Conservation (phyloP, 148 eudicot species). For the Rhododendron ferrugineum region DNA sequence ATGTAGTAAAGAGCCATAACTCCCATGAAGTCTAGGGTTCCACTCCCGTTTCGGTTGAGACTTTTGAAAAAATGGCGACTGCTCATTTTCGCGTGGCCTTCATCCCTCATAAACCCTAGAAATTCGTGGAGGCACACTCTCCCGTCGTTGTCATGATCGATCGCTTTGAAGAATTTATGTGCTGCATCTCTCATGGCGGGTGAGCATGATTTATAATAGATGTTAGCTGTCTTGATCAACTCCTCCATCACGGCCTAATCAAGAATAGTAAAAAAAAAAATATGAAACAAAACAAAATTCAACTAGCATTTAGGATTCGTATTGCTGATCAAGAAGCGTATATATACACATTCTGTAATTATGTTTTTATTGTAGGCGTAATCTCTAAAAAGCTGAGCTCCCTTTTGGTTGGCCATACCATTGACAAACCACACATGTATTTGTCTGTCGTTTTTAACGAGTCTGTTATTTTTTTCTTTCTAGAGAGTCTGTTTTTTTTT, state of each 20-base stretch:
- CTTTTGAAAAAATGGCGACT: background rate
- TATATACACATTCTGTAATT: too few species aligned
- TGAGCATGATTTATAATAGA: background rate
- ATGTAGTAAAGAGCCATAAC: slow-evolving; percentile 5
- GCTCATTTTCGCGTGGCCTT: background rate
- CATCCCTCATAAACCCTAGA: background rate
- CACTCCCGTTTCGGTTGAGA: background rate
- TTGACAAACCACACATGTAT: too few species aligned
- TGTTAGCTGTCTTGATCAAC: background rate
- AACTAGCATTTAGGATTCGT: background rate
- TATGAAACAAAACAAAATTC: too few species aligned
- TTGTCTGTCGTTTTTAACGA: too few species aligned
- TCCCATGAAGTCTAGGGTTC: background rate
- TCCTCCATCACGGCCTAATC: background rate
- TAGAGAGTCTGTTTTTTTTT: too few species aligned
- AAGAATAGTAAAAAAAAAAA: background rate
- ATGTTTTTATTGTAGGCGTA: too few species aligned
- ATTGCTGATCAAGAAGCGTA: background rate
- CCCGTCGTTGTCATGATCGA: background rate
- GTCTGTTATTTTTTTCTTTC: too few species aligned
- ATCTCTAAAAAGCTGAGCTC: too few species aligned
- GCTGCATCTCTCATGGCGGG: background rate
- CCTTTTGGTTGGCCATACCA: too few species aligned
- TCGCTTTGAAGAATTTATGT: background rate
- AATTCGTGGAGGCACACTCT: background rate